These are phyloP conservation scores for Onygenales sp. DNA, from an alignment of 2,329 filamentous ascomycete species.

Conservation along the genomic window DNA sequence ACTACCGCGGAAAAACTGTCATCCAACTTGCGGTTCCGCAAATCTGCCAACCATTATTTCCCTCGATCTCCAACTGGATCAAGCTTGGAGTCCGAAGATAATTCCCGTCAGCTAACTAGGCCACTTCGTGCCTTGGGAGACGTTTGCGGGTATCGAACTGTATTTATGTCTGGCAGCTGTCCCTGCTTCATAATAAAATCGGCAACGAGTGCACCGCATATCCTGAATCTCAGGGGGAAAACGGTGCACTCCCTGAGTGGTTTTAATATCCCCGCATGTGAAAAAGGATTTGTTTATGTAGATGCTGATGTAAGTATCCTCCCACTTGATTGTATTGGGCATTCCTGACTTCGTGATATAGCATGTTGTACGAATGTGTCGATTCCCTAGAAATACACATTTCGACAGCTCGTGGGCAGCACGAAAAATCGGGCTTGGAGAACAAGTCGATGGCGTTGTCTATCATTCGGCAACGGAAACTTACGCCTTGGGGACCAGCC, in stretches of 20 bases:
- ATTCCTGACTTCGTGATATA: constrained; percentile 19
- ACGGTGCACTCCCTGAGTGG: constrained; percentile 62
- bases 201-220: constrained; percentile 63
- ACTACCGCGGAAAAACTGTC: constrained; percentile 17
- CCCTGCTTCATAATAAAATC: constrained; percentile 78
- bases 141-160: constrained; percentile 66
- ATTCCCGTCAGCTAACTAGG: constrained; percentile 29
- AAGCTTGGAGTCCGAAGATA: not conserved
- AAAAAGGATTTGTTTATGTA: constrained; percentile 74
- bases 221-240: constrained; percentile 61
- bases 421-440: constrained; percentile 58
- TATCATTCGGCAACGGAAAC: constrained; percentile 67
- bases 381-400: constrained; percentile 57
- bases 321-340: not conserved
- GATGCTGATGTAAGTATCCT: constrained; percentile 44
- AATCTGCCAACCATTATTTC: constrained; percentile 59
- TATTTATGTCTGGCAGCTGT: constrained; percentile 73
- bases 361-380: constrained; percentile 63
- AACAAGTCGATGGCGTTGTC: constrained; percentile 62
- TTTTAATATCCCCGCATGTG: constrained; percentile 68
- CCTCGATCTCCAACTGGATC: constrained; percentile 47
- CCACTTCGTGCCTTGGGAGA: constrained; percentile 40
- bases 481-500: constrained; percentile 67
- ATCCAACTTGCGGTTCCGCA: constrained; percentile 59
- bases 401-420: constrained; percentile 71